These are phyloP conservation scores for Wickerhamomyces silvicola DNA, from an alignment of 805 yeast genomes.

Conservation along the genomic window DNA sequence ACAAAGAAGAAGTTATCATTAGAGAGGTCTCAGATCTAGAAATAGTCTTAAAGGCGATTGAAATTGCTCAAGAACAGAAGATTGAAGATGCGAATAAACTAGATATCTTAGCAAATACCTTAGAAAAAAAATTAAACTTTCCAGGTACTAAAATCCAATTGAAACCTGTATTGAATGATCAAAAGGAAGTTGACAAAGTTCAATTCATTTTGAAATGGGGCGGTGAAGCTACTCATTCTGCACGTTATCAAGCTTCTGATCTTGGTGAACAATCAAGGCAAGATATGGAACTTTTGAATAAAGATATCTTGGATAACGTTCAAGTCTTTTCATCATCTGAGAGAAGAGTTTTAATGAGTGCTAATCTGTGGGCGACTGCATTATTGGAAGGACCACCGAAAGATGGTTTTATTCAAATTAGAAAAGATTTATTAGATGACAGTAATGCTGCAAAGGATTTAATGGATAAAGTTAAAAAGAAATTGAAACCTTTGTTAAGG, in stretches of 20 bases:
- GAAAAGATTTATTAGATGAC: constrained; percentile 91
- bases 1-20: constrained; percentile 91
- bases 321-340: constrained; percentile 88
- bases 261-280: constrained; percentile 95
- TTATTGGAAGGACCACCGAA: constrained; percentile 57
- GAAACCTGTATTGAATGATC: constrained; percentile 73
- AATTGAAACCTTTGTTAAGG: constrained; percentile 86
- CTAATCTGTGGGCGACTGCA: constrained; percentile 79
- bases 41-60: constrained; percentile 80
- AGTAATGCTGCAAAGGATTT: constrained; percentile 96
- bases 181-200: constrained; percentile 81
- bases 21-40: constrained; percentile 81
- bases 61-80: constrained; percentile 69
- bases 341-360: constrained; percentile 89
- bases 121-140: constrained; percentile 80
- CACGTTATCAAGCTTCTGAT: constrained; percentile 88
- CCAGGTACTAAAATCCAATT: constrained; percentile 97
- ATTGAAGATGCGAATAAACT: constrained; percentile 79
- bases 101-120: constrained; percentile 68
- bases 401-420: constrained; percentile 69
- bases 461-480: constrained; percentile 97
- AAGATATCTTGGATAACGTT: constrained; percentile 77
- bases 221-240: constrained; percentile 98
- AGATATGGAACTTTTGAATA: constrained; percentile 79
- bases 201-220: constrained; percentile 98